A percentile compares a stretch with the other conserved stretches of the same genome.
phyloP scores from a whole-genome alignment of 257 asterid genomes.

The Salvia miltiorrhiza region DNA sequence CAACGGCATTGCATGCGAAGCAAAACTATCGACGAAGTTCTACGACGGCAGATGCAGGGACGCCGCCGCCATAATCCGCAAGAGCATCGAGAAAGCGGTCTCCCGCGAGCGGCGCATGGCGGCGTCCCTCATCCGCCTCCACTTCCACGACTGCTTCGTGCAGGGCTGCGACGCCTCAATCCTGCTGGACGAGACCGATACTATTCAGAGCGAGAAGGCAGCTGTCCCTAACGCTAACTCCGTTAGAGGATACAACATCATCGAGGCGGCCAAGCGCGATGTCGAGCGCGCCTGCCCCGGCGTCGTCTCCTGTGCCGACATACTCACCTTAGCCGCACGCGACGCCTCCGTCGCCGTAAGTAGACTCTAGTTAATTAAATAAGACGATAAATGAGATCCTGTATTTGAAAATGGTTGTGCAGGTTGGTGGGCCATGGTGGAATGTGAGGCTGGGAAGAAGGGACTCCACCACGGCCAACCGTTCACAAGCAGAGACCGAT shows the following conservation, averaged over 20 bases:
- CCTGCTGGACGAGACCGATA: too few relatives aligned
- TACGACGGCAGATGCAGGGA: constrained; percentile 32
- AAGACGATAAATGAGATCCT: background rate
- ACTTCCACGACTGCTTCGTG: constrained; percentile 11
- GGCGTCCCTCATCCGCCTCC: constrained; percentile 45
- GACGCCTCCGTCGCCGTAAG: constrained; percentile 41
- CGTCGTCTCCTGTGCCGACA: constrained; percentile 44
- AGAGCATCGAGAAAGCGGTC: constrained; percentile 22
- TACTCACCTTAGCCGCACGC: constrained; percentile 39
- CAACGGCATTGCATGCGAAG: constrained; percentile 17
- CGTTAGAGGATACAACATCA: constrained; percentile 37
- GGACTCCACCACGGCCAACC: constrained; percentile 39
- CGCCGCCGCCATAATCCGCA: constrained; percentile 24
- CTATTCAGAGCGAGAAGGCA: too few relatives aligned
- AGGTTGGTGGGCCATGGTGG: constrained; percentile 52
- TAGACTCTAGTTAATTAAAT: background rate
- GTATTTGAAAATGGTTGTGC: background rate
- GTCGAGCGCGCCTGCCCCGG: constrained; percentile 41
- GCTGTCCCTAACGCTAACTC: constrained; percentile 22
- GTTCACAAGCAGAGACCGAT: constrained; percentile 21
- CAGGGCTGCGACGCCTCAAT: too few relatives aligned
- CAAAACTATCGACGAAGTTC: constrained; percentile 39
- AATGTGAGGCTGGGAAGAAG: constrained; percentile 12
- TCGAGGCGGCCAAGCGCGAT: constrained; percentile 33
- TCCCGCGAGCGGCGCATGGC: constrained; percentile 37